Percentiles rank a stretch among this genome's conserved stretches.
These are phyloP conservation scores for Albugo candida DNA, from an alignment of 352 stramenopile genomes.

Conservation along the genomic window DNA sequence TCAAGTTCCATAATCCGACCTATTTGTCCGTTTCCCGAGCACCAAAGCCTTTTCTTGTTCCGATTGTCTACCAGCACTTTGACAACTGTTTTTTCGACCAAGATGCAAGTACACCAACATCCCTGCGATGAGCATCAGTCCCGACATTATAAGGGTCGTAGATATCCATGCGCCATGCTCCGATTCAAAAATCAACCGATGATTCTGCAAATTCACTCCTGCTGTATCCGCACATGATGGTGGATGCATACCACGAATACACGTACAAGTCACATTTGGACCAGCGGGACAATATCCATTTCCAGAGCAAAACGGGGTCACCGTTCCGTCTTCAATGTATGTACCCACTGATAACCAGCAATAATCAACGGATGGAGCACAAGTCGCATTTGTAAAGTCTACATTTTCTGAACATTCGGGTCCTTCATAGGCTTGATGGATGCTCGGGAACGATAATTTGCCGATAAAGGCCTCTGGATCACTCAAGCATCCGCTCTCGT, in stretches of 20 bases:
- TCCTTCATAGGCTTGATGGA: slow-evolving; percentile 12
- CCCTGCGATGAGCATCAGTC: no score
- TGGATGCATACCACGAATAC: slow-evolving; percentile 12
- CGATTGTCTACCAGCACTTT: no score
- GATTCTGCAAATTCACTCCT: no score
- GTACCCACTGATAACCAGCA: slow-evolving; percentile 53
- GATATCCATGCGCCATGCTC: no score
- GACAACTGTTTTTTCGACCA: no score
- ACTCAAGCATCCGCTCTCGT: slow-evolving; percentile 23
- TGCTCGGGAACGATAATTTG: slow-evolving; percentile 19
- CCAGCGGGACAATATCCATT: slow-evolving; percentile 42
- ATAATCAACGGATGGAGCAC: slow-evolving; percentile 31
- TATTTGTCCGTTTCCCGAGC: no score
- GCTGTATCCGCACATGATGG: background rate
- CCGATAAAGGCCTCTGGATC: slow-evolving; percentile 18
- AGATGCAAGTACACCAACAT: no score
- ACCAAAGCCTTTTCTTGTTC: no score
- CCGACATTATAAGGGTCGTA: no score
- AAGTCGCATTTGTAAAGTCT: slow-evolving; percentile 1
- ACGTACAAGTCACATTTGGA: slow-evolving; percentile 43
- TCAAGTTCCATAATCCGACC: no score
- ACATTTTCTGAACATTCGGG: slow-evolving; percentile 6
- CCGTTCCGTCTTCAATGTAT: slow-evolving; percentile 24
- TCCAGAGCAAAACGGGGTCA: slow-evolving; percentile 51
- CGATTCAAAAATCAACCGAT: no score